A percentile compares a stretch with the other conserved stretches of the same genome.
Evolutionary conservation across 192 early-diverging fungal species (phyloP).

Genomic region (Backusella australiensis): DNA sequence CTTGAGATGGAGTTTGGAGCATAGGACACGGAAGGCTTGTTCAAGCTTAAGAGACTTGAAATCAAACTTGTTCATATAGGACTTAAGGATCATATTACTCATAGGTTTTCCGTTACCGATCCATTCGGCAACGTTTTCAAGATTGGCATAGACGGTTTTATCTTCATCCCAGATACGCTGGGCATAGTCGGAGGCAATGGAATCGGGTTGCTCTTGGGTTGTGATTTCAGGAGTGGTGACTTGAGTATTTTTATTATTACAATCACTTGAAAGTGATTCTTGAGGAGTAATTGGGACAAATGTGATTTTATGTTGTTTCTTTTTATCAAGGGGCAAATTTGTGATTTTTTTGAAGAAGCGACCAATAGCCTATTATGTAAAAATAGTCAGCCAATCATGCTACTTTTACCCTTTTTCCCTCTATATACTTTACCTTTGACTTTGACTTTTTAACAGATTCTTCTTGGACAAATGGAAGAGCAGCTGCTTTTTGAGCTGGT

Average conservation of each 20-base stretch:
- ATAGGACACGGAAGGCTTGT: constrained; percentile 49
- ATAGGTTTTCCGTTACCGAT: constrained; percentile 28
- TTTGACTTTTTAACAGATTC: not conserved
- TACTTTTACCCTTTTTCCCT: not conserved
- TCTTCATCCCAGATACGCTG: constrained; percentile 32
- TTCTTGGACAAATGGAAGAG: not conserved
- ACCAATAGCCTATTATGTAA: not conserved
- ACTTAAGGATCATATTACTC: constrained; percentile 16
- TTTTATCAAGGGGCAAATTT: not conserved
- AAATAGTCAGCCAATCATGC: constrained; percentile 4
- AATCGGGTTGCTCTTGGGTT: not conserved
- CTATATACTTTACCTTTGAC: not conserved
- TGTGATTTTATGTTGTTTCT: constrained; percentile 10
- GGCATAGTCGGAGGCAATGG: constrained; percentile 8
- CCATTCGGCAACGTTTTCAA: constrained; percentile 33
- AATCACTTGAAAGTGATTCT: constrained; percentile 2
- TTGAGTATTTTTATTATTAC: not conserved
- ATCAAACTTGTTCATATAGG: constrained; percentile 31
- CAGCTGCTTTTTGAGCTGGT: constrained; percentile 10
- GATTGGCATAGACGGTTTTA: constrained; percentile 12
- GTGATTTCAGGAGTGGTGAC: not conserved
- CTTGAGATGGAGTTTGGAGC: constrained; percentile 73
- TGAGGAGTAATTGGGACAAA: not conserved
- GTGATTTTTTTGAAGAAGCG: constrained; percentile 8
- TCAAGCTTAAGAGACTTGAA: constrained; percentile 25